phyloP scores from a whole-genome alignment of 169 alveolate species.

The Sarcocystis neurona region DNA sequence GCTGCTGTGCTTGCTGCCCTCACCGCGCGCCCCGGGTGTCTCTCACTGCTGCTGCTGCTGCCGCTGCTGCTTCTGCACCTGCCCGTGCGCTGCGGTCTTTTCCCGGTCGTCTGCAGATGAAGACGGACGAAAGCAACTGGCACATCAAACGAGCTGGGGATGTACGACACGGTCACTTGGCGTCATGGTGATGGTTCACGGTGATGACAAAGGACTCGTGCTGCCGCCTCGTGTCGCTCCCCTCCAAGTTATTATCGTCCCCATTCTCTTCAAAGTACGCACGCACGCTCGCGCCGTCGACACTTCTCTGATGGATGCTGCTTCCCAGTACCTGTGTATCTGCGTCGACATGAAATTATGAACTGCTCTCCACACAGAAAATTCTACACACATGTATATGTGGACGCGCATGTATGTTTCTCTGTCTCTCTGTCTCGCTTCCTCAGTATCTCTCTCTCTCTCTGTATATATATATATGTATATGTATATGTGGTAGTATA shows the following conservation, averaged over 20 bases:
- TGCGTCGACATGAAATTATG: background rate
- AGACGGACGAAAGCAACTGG: constrained; percentile 87
- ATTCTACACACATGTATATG: background rate
- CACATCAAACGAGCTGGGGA: constrained; percentile 99
- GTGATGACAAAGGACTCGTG: constrained; percentile 97
- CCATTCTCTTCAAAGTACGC: constrained; percentile 86
- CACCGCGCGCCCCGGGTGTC: too few species aligned
- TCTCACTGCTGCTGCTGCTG: too few species aligned
- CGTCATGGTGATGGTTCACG: constrained; percentile 95
- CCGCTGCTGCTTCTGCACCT: background rate
- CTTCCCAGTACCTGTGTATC: background rate
- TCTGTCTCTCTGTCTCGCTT: background rate
- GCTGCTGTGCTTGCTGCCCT: too few species aligned
- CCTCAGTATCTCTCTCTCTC: background rate
- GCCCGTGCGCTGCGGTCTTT: background rate
- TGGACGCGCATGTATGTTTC: background rate
- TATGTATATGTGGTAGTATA: background rate
- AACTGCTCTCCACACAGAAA: background rate
- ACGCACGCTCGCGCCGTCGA: background rate
- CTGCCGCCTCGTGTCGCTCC: constrained; percentile 98
- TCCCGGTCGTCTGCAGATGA: constrained; percentile 81
- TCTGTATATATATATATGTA: background rate
- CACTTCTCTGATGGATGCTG: background rate
- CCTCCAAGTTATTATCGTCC: constrained; percentile 94
- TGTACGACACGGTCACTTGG: constrained; percentile 93